Evolutionary conservation across 306 rosid genomes (phyloP).

Genomic region (Castanopsis chinensis): DNA sequence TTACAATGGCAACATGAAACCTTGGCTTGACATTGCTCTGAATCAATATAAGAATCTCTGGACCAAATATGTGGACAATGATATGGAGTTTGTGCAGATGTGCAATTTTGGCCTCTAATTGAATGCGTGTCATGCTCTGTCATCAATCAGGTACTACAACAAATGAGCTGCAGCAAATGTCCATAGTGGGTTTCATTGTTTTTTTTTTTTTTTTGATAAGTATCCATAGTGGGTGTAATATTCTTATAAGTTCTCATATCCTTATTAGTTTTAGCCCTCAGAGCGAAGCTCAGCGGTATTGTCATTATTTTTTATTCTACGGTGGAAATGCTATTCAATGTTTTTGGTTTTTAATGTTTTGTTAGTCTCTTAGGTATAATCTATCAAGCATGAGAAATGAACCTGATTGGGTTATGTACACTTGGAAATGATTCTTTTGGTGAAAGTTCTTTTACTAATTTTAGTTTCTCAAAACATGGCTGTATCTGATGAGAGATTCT

Average conservation of each 20-base stretch:
- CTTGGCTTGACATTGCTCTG: conserved; percentile 98
- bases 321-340: conserved; percentile 27
- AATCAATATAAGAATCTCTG: conserved; percentile 93
- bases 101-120: conserved; percentile 97
- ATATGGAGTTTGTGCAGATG: conserved; percentile 97
- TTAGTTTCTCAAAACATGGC: conserved; percentile 19
- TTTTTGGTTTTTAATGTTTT: conserved; percentile 20
- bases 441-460: conserved; percentile 28
- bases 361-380: conserved; percentile 20
- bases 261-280: conserved; percentile 41
- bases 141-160: conserved; percentile 31
- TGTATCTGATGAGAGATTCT: not conserved
- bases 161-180: conserved; percentile 24
- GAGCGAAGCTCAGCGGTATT: conserved; percentile 53
- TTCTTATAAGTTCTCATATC: conserved; percentile 33
- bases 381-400: conserved; percentile 32
- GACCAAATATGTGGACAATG: conserved; percentile 94
- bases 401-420: conserved; percentile 48
- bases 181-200: conserved; percentile 14
- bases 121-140: conserved; percentile 15
- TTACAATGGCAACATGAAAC: conserved; percentile 97
- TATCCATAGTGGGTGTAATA: conserved; percentile 20
- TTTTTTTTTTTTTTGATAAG: not conserved
- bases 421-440: conserved; percentile 32
- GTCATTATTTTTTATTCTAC: not conserved